Conservation (phyloP, 169 alveolate species). For the Plasmodium blacklocki region DNA sequence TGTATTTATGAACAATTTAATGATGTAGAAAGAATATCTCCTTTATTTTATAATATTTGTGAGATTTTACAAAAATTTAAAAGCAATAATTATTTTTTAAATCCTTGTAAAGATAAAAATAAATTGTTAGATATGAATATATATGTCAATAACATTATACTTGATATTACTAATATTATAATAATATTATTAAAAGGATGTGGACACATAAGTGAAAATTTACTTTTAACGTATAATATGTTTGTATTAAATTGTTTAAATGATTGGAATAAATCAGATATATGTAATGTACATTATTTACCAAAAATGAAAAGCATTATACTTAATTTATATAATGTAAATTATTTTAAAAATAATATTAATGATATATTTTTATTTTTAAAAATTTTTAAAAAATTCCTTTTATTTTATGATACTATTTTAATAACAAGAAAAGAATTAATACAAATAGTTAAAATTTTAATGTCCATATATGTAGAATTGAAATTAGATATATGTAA, state of each 20-base stretch:
- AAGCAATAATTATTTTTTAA: conserved; percentile 7
- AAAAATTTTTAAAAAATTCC: conserved; percentile 44
- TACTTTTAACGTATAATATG: conserved; percentile 23
- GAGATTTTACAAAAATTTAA: conserved; percentile 14
- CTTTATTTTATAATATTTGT: conserved; percentile 10
- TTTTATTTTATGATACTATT: conserved; percentile 17
- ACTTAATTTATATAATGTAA: conserved; percentile 16
- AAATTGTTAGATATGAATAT: conserved; percentile 9
- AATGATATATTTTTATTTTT: conserved; percentile 44
- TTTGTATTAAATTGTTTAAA: conserved; percentile 36
- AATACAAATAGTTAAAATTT: conserved; percentile 10
- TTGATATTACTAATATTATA: conserved; percentile 29
- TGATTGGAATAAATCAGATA: conserved; percentile 30
- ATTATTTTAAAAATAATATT: conserved; percentile 24
- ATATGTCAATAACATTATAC: conserved; percentile 41
- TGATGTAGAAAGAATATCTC: background rate
- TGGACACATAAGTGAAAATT: conserved; percentile 3
- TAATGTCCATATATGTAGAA: conserved; percentile 33
- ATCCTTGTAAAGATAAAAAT: conserved; percentile 4
- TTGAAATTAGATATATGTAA: conserved; percentile 2
- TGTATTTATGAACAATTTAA: background rate
- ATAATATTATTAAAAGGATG: background rate
- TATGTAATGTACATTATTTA: conserved; percentile 22
- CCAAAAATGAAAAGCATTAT: conserved; percentile 31
- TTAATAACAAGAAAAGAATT: conserved; percentile 23